Conservation (phyloP, 768 basidiomycete genomes). For the Ephemerocybe angulata region DNA sequence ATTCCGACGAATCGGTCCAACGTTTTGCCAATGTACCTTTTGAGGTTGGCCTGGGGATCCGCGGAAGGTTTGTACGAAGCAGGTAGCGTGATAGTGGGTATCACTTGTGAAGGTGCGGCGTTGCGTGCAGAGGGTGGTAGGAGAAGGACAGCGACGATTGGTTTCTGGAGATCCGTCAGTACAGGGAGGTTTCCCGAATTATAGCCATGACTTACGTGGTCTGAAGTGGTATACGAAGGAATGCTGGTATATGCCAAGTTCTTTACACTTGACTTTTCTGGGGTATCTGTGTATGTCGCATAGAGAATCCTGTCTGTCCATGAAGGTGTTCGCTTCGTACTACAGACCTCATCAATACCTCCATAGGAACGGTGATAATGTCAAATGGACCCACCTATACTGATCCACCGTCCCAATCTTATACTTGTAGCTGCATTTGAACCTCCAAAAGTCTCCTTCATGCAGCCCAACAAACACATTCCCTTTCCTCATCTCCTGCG, state of each 20-base stretch:
- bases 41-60: slow-evolving; percentile 50
- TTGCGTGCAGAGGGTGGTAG: slow-evolving; percentile 43
- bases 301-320: slow-evolving; percentile 95
- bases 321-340: slow-evolving; percentile 71
- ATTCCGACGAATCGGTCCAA: slow-evolving; percentile 76
- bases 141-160: slow-evolving; percentile 70
- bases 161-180: slow-evolving; percentile 56
- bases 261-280: slow-evolving; percentile 49
- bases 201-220: slow-evolving; percentile 66
- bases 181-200: too few species aligned
- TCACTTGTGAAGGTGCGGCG: slow-evolving; percentile 18
- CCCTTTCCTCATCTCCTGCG: slow-evolving; percentile 58
- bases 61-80: slow-evolving; percentile 46
- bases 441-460: slow-evolving; percentile 86
- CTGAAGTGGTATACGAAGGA: slow-evolving; percentile 82
- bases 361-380: neutral
- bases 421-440: slow-evolving; percentile 93
- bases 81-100: slow-evolving; percentile 51
- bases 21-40: slow-evolving; percentile 60
- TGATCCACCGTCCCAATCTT: slow-evolving; percentile 75
- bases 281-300: slow-evolving; percentile 66
- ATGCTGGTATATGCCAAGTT: slow-evolving; percentile 77
- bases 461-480: slow-evolving; percentile 66
- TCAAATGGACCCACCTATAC: slow-evolving; percentile 54
- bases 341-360: slow-evolving; percentile 21